Evolutionary conservation across 257 asterid genomes (phyloP).

Genomic region (Mitragyna speciosa): DNA sequence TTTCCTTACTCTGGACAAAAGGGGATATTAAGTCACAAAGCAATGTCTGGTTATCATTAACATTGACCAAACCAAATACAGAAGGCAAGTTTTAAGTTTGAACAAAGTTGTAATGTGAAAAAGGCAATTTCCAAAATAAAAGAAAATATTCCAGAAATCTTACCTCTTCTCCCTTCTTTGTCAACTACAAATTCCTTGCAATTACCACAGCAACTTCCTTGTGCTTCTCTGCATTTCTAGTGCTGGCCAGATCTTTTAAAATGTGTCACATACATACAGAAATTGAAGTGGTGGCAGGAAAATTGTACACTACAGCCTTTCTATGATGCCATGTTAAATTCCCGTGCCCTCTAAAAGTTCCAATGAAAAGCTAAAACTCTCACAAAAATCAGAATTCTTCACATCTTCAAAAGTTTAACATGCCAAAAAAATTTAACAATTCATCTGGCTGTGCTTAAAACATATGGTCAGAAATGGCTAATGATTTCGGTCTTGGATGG

Average conservation of each 20-base stretch:
- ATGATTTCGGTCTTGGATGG: not conserved
- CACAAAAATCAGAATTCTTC: not conserved
- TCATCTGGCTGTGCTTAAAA: not conserved
- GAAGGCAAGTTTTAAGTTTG: not conserved
- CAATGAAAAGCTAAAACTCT: not conserved
- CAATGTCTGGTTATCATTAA: not conserved
- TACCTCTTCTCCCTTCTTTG: not conserved
- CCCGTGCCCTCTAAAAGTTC: not conserved
- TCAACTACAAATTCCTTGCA: not conserved
- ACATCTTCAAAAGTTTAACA: not conserved
- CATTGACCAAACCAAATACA: conserved; percentile 9
- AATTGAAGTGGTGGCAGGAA: not conserved
- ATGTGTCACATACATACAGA: not conserved
- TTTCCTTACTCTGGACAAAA: not conserved
- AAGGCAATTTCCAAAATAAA: not conserved
- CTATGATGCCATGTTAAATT: not conserved
- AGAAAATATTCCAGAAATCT: not conserved
- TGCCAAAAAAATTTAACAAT: not conserved
- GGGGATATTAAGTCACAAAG: not conserved
- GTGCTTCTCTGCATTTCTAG: not conserved
- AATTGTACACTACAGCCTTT: not conserved
- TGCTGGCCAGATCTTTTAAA: not conserved
- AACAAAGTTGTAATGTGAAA: not conserved
- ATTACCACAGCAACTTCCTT: not conserved
- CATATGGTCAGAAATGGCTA: not conserved